These are phyloP conservation scores for Kwoniella mangroviensis DNA, from an alignment of 768 basidiomycete species.

Conservation along the genomic window DNA sequence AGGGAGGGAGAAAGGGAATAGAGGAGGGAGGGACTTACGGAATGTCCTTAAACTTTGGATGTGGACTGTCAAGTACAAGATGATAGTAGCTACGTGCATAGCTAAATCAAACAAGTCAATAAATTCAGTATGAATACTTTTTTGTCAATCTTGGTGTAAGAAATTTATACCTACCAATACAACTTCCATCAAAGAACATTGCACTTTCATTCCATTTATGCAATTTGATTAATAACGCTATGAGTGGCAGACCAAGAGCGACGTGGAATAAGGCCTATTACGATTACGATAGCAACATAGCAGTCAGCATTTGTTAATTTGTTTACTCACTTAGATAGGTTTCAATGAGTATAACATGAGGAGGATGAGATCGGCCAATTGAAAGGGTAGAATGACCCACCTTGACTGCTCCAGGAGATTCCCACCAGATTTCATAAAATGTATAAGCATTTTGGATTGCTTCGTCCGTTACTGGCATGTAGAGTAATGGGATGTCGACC, in stretches of 20 bases:
- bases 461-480: constrained; percentile 68
- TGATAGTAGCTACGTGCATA: constrained; percentile 70
- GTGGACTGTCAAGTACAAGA: constrained; percentile 81
- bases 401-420: constrained; percentile 91
- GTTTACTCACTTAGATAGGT: background rate
- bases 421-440: constrained; percentile 91
- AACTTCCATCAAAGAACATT: constrained; percentile 90
- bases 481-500: constrained; percentile 84
- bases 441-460: constrained; percentile 76
- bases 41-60: constrained; percentile 78
- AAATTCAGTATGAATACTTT: background rate
- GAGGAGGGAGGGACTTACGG: constrained; percentile 53
- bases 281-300: no score
- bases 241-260: constrained; percentile 75
- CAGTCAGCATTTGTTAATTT: no score
- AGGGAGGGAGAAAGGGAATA: background rate
- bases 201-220: constrained; percentile 90
- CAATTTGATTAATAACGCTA: constrained; percentile 77
- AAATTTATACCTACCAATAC: constrained; percentile 67
- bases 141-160: background rate
- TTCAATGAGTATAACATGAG: background rate
- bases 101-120: constrained; percentile 4
- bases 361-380: no score
- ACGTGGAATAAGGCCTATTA: constrained; percentile 88
- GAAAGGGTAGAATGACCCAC: constrained; percentile 59